Percentiles rank a stretch among this genome's conserved stretches.
phyloP scores from a whole-genome alignment of 1,139 yeast genomes.

The Magnusiomyces tetraspermus region DNA sequence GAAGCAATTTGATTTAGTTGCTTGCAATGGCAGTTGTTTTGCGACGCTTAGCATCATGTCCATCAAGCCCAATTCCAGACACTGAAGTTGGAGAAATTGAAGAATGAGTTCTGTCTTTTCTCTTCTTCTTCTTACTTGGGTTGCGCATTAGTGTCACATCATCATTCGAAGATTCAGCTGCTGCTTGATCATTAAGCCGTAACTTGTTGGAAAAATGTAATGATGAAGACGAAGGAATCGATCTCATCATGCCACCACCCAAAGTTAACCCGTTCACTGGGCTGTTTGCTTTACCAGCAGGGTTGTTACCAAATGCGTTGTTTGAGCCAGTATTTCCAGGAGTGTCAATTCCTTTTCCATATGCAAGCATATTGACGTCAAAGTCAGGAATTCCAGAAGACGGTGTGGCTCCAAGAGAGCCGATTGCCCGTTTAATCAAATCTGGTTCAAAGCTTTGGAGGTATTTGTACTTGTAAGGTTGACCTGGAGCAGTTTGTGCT shows the following conservation, averaged over 20 bases:
- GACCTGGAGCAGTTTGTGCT: conserved; percentile 5
- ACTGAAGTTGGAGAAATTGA: conserved; percentile 11
- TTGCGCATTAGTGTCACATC: conserved; percentile 16
- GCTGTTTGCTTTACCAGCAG: conserved; percentile 29
- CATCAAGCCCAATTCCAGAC: conserved; percentile 6
- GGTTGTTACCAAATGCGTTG: conserved; percentile 55
- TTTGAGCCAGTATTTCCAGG: conserved; percentile 1
- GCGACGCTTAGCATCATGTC: conserved; percentile 5
- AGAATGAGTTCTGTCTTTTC: conserved; percentile 13
- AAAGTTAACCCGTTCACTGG: conserved; percentile 8
- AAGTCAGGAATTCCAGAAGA: conserved; percentile 73
- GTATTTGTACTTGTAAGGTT: conserved; percentile 2
- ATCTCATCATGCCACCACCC: conserved; percentile 5
- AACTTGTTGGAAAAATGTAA: conserved; percentile 12
- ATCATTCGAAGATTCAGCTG: conserved; percentile 22
- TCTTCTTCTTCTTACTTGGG: conserved; percentile 16
- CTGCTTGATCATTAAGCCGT: conserved; percentile 10
- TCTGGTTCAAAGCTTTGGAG: conserved; percentile 32
- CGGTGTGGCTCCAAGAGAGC: conserved; percentile 55
- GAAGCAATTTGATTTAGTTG: too few species aligned
- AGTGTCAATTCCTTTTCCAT: conserved; percentile 2
- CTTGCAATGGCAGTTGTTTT: not conserved
- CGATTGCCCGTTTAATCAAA: conserved; percentile 44
- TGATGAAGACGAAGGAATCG: conserved; percentile 8
- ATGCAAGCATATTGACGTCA: conserved; percentile 52